Evolutionary conservation across 495 filamentous ascomycete genomes (phyloP), one percentile per base, ranked within the genome.

Genomic region (Pseudoneurospora amorphoporcata): DNA sequence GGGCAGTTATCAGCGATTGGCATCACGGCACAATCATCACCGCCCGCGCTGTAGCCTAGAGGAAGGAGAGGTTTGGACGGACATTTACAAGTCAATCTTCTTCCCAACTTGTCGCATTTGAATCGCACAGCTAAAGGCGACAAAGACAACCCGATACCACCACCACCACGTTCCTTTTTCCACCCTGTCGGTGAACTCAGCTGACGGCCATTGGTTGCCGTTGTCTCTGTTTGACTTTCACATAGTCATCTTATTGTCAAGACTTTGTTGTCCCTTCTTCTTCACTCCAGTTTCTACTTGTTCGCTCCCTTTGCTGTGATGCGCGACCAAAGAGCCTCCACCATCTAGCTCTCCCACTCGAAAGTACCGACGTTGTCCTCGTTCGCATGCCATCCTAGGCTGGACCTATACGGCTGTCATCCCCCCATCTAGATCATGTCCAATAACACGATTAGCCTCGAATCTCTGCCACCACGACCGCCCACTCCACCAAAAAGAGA

Each of bases 401-500:
- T 65, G 53, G 53, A 65, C 53, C 53, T 65, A 65, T 1, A 65
- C 29, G 53, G 53, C 53, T 65, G 53, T 65, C 53, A 65, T 65
- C 29, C 53, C 23, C 29, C 23, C 47, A 29, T 58, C 47, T 14
- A 65, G 53, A 65, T 81, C 65, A 76, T 79, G 76, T 82, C 82
- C 78, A 82, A 72, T 77, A 75, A 35, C 29, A 65, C 53, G 14
- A 65, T 16, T 16, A 65, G 78, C 77, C 75, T 85, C 72, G 84
- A 86, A 53, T 76, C 78, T 58, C 80, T 85, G 8, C 80, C 81
- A 35, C 79, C 83, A 69, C 83, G 86, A 81, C 86, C 86, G n/a
- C 86, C 86, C 35, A 88, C 86, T 53, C 86, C 86, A 16, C 86
- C 86, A 7, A 65, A 65, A 14, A 82, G 85, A 76, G 85, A 87